phyloP scores from a whole-genome alignment of 352 stramenopile species.

The Globisporangium paddicum region DNA sequence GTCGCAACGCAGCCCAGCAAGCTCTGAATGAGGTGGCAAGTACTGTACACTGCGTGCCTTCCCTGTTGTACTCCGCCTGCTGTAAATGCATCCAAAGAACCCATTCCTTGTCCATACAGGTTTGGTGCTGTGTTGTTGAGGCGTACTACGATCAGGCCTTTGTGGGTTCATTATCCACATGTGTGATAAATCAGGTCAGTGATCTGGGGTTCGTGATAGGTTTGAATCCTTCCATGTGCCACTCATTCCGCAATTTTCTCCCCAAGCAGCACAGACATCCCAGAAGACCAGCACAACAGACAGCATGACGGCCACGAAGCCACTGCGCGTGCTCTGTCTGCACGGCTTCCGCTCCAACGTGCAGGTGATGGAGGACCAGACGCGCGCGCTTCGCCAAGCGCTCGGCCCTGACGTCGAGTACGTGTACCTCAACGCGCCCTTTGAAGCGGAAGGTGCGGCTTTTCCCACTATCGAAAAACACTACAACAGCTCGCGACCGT shows the following conservation, averaged over 20 bases:
- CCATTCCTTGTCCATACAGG: not conserved
- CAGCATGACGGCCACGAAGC: slow-evolving; percentile 10
- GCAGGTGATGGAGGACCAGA: not conserved
- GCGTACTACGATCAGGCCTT: too few species aligned
- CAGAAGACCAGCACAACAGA: too few species aligned
- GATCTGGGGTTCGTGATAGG: too few species aligned
- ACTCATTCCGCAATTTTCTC: too few species aligned
- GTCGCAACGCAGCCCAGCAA: slow-evolving; percentile 6
- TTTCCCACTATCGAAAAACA: slow-evolving; percentile 25
- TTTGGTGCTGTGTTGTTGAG: too few species aligned
- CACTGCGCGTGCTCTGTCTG: slow-evolving; percentile 52
- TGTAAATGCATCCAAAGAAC: not conserved
- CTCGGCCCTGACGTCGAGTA: not conserved
- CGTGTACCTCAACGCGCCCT: slow-evolving; percentile 24
- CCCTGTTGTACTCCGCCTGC: not conserved
- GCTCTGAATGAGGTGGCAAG: not conserved
- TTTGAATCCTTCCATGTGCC: too few species aligned
- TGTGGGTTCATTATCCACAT: too few species aligned
- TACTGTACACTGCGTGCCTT: not conserved
- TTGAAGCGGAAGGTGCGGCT: slow-evolving; percentile 27
- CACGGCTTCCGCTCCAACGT: slow-evolving; percentile 45
- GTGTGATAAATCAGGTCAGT: too few species aligned
- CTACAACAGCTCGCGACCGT: slow-evolving; percentile 23
- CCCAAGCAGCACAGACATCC: too few species aligned
- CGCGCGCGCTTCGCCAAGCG: not conserved